A percentile compares a stretch with the other conserved stretches of the same genome.
Evolutionary conservation across 108 stramenopile species (phyloP).

Genomic region (Epithemia pelagica): DNA sequence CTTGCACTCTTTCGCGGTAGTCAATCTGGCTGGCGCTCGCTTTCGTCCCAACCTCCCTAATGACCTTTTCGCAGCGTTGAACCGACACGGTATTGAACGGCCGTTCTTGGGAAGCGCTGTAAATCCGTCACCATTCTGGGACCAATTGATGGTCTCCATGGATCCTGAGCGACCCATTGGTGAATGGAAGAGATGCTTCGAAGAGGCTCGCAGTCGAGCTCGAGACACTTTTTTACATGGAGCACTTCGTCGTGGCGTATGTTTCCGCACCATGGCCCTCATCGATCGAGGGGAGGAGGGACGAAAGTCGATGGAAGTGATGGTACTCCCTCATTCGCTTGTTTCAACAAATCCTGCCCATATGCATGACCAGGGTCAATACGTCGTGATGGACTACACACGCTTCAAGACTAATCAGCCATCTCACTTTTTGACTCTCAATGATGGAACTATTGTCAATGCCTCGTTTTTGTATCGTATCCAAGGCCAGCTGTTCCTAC

Average conservation of each 20-base stretch:
- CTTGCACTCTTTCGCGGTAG: constrained; percentile 18
- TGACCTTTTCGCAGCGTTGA: not conserved
- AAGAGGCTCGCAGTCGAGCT: not conserved
- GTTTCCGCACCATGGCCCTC: not conserved
- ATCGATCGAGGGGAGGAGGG: not conserved
- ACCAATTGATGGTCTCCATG: not conserved
- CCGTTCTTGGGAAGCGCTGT: not conserved
- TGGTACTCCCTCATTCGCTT: not conserved
- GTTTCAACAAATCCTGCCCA: not conserved
- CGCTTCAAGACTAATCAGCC: not conserved
- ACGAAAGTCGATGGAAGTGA: not conserved
- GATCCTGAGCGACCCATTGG: not conserved
- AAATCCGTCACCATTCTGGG: not conserved
- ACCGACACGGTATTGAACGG: not conserved
- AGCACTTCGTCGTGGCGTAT: not conserved
- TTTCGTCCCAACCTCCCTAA: not conserved
- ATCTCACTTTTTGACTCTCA: not conserved
- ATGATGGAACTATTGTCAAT: not conserved
- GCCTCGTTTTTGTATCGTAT: no score
- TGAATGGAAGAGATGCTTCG: not conserved
- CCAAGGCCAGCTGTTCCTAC: no score
- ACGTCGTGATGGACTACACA: not conserved
- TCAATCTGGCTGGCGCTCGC: constrained; percentile 11
- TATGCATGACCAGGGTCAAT: not conserved
- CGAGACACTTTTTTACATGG: not conserved